These are phyloP conservation scores for Backusella psychrophila DNA, from an alignment of 192 early-diverging fungal species.

Conservation along the genomic window DNA sequence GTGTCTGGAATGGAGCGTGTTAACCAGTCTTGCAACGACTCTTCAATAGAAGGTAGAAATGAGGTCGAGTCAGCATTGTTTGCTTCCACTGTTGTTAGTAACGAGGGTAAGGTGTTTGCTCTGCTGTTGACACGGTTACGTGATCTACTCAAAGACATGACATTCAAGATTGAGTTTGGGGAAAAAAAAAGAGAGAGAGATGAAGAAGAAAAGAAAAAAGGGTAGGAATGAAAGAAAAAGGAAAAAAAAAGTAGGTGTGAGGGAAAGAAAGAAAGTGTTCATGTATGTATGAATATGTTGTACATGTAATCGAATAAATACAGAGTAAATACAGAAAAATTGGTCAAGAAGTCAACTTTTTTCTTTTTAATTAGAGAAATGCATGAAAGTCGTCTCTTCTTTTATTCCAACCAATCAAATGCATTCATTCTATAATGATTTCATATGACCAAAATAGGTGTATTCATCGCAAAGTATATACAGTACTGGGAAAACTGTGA, in stretches of 20 bases:
- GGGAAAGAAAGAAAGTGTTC: neutral
- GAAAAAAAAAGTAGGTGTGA: too few relatives aligned
- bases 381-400: neutral
- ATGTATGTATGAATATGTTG: constrained; percentile 4
- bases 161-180: neutral
- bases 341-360: neutral
- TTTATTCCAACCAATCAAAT: neutral
- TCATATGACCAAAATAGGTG: neutral
- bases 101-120: constrained; percentile 9
- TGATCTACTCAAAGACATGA: constrained; percentile 5
- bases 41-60: constrained; percentile 4
- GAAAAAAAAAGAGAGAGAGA: neutral
- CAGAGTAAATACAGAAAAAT: neutral
- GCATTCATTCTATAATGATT: neutral
- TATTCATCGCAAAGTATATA: neutral
- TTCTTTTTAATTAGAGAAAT: neutral
- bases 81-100: neutral
- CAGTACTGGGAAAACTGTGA: neutral
- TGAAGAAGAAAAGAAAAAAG: neutral
- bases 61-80: neutral
- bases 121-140: constrained; percentile 12
- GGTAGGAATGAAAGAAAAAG: too few relatives aligned
- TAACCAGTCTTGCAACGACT: constrained; percentile 27
- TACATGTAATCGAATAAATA: neutral
- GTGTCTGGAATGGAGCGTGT: constrained; percentile 19